These are phyloP conservation scores for Rubia peregrina DNA, from an alignment of 305 asterid species.

Conservation along the genomic window DNA sequence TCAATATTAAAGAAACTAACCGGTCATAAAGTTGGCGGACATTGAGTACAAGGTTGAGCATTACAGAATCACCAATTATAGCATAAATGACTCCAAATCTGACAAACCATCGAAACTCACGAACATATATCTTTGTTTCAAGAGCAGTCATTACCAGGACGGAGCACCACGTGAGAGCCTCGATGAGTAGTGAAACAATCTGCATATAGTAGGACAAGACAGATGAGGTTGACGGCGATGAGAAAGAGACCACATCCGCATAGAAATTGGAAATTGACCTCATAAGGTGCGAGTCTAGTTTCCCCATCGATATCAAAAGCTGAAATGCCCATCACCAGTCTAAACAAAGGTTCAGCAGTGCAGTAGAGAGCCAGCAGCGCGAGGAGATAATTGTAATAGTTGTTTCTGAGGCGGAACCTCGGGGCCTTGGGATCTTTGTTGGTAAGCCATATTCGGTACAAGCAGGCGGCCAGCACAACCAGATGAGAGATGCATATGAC, in stretches of 20 bases:
- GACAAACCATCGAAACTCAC: slow-evolving; percentile 79
- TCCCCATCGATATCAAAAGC: slow-evolving; percentile 54
- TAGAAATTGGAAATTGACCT: slow-evolving; percentile 34
- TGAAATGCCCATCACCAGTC: slow-evolving; percentile 69
- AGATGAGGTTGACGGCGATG: background rate
- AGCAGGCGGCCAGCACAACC: slow-evolving; percentile 54
- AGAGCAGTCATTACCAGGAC: slow-evolving; percentile 60
- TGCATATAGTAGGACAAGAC: slow-evolving; percentile 19
- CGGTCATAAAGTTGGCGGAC: slow-evolving; percentile 48
- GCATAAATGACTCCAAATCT: slow-evolving; percentile 72
- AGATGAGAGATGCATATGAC: slow-evolving; percentile 61
- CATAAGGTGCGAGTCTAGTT: slow-evolving; percentile 62
- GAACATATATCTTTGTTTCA: slow-evolving; percentile 66
- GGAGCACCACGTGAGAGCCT: slow-evolving; percentile 75
- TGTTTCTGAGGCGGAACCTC: slow-evolving; percentile 59
- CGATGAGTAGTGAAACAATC: slow-evolving; percentile 58
- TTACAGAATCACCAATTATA: slow-evolving; percentile 71
- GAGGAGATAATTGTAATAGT: slow-evolving; percentile 50
- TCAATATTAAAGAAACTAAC: slow-evolving; percentile 40
- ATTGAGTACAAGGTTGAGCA: slow-evolving; percentile 59
- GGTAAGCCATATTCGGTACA: slow-evolving; percentile 56
- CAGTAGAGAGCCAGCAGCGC: slow-evolving; percentile 52
- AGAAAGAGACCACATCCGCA: background rate
- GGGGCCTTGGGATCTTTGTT: slow-evolving; percentile 36
- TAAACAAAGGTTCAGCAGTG: slow-evolving; percentile 67